These are phyloP conservation scores for Boletus sp. DNA, from an alignment of 768 basidiomycete species.

Conservation along the genomic window DNA sequence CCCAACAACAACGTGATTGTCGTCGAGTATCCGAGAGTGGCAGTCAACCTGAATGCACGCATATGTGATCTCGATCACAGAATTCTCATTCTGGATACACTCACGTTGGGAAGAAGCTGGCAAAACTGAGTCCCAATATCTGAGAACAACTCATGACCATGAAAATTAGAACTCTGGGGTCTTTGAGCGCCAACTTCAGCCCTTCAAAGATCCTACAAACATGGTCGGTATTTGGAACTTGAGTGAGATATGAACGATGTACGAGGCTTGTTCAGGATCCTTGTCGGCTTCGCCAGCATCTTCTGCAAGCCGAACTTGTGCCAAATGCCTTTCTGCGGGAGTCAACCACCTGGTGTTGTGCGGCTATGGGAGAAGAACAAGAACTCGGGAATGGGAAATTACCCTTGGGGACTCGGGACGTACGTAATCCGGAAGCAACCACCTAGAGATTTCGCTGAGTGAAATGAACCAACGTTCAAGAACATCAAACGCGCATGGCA, in stretches of 20 bases:
- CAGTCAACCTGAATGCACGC: conserved; percentile 42
- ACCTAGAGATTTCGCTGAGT: conserved; percentile 35
- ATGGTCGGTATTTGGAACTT: neutral
- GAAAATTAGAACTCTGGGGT: conserved; percentile 54
- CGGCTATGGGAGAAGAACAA: conserved; percentile 38
- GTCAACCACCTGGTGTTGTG: conserved; percentile 62
- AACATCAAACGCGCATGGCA: neutral
- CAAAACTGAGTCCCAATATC: conserved; percentile 57
- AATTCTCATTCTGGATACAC: conserved; percentile 4
- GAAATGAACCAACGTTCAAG: neutral
- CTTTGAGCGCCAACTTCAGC: conserved; percentile 52
- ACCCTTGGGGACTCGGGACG: conserved; percentile 13
- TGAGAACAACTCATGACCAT: conserved; percentile 53
- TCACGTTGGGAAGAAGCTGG: conserved; percentile 58
- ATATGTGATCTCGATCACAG: neutral
- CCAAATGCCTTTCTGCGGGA: conserved; percentile 50
- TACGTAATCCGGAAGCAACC: conserved; percentile 63
- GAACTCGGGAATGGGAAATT: neutral
- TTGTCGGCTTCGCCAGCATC: conserved; percentile 67
- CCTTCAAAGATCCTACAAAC: conserved; percentile 17
- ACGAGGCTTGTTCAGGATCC: conserved; percentile 59
- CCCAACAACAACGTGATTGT: conserved; percentile 59
- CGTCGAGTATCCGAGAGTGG: conserved; percentile 62
- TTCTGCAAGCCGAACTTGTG: conserved; percentile 64
- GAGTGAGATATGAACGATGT: conserved; percentile 19